Conservation (phyloP, 495 filamentous ascomycete genomes). For the Rhizodiscina lignyota region DNA sequence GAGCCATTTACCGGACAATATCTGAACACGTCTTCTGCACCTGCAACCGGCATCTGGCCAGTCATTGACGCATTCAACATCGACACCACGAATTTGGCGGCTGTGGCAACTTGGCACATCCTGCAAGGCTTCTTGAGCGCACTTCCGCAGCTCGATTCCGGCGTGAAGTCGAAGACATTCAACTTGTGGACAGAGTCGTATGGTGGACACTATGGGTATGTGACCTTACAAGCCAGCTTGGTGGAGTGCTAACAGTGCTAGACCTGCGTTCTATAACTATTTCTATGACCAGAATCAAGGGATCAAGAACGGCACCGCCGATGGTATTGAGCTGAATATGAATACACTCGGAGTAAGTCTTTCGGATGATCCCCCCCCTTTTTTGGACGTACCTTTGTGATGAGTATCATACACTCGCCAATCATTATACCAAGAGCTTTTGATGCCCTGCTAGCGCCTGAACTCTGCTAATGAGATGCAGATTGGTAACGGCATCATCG, state of each 20-base stretch:
- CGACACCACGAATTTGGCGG: constrained; percentile 35
- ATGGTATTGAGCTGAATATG: constrained; percentile 32
- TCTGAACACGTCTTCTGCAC: constrained; percentile 33
- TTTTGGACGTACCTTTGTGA: constrained; percentile 15
- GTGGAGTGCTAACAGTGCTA: too few relatives aligned
- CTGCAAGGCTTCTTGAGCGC: constrained; percentile 38
- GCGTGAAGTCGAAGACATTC: constrained; percentile 28
- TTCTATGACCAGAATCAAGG: constrained; percentile 33
- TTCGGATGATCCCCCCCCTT: constrained; percentile 44
- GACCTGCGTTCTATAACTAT: constrained; percentile 34
- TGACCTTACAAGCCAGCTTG: too few relatives aligned
- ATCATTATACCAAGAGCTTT: constrained; percentile 12
- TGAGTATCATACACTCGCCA: constrained; percentile 32
- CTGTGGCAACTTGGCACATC: constrained; percentile 42
- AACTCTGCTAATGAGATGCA: too few relatives aligned
- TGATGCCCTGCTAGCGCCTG: constrained; percentile 30
- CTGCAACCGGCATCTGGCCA: constrained; percentile 34
- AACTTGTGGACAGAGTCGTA: constrained; percentile 39
- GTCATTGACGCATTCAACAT: constrained; percentile 28
- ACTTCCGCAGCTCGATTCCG: constrained; percentile 37
- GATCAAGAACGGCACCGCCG: constrained; percentile 21
- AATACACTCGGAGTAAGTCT: constrained; percentile 21
- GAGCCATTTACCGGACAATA: constrained; percentile 20
- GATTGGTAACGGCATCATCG: constrained; percentile 59
- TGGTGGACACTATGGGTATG: constrained; percentile 40